Percentiles rank a stretch among this genome's conserved stretches.
These are phyloP conservation scores for Aspergillus tamarii DNA, from an alignment of 2,329 filamentous ascomycete genomes.

Conservation along the genomic window DNA sequence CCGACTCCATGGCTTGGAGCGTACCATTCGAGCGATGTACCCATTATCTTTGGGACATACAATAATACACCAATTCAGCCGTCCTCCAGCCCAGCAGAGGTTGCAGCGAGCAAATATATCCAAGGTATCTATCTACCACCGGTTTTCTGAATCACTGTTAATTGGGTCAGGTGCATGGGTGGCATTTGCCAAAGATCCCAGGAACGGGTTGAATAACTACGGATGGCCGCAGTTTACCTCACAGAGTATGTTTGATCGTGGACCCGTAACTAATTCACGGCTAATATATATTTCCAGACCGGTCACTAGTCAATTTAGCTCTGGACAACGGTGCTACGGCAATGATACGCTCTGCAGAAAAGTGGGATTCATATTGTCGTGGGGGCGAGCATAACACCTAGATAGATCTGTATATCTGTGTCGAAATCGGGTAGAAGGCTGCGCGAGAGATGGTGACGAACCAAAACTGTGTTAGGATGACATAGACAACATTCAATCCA, in stretches of 20 bases:
- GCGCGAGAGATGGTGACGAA: not conserved
- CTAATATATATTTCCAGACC: not conserved
- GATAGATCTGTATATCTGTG: accelerated
- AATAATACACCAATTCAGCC: not conserved
- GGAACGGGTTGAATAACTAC: not conserved
- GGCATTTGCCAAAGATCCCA: not conserved
- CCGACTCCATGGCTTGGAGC: not conserved
- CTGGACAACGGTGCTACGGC: not conserved
- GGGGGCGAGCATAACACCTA: not conserved
- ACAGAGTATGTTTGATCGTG: not conserved
- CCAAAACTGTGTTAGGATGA: too few relatives aligned
- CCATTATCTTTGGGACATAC: not conserved
- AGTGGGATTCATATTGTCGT: not conserved
- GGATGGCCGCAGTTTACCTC: not conserved
- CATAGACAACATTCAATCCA: too few relatives aligned
- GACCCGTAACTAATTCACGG: not conserved
- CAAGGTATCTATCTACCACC: not conserved
- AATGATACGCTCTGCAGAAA: not conserved
- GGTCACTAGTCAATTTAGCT: not conserved
- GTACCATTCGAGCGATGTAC: not conserved
- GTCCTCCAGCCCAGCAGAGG: not conserved
- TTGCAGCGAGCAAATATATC: not conserved
- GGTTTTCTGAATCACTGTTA: not conserved
- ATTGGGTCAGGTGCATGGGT: not conserved
- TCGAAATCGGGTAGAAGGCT: not conserved